Evolutionary conservation across 768 basidiomycete species (phyloP).

Genomic region (Panus rudis): DNA sequence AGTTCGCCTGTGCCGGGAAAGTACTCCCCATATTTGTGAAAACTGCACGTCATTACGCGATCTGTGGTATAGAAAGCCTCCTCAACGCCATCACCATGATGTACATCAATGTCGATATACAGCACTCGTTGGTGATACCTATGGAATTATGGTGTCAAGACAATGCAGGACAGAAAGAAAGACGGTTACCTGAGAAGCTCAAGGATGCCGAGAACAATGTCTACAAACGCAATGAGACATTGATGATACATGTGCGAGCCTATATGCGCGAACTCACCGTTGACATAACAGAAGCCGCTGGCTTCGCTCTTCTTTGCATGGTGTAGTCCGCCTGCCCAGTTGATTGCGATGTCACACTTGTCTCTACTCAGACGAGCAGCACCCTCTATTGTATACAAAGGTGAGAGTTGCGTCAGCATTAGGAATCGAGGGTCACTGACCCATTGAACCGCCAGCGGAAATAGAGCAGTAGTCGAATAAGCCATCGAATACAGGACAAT

Average conservation of each 20-base stretch:
- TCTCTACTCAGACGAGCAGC: slow-evolving; percentile 91
- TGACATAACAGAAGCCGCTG: slow-evolving; percentile 98
- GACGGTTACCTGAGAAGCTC: slow-evolving; percentile 72
- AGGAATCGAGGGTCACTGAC: slow-evolving; percentile 39
- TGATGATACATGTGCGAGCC: background rate
- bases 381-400: slow-evolving; percentile 58
- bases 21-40: slow-evolving; percentile 99
- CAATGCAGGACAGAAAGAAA: background rate
- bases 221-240: slow-evolving; percentile 32
- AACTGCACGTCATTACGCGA: slow-evolving; percentile 96
- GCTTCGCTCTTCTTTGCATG: slow-evolving; percentile 99
- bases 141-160: background rate
- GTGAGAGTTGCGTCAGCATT: background rate
- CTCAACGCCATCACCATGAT: slow-evolving; percentile 98
- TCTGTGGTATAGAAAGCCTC: slow-evolving; percentile 99
- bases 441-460: slow-evolving; percentile 99
- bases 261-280: slow-evolving; percentile 49
- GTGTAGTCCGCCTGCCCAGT: slow-evolving; percentile 98
- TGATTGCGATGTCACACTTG: slow-evolving; percentile 98
- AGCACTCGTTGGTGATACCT: slow-evolving; percentile 92
- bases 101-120: slow-evolving; percentile 98
- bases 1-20: slow-evolving; percentile 99
- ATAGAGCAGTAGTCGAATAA: slow-evolving; percentile 99
- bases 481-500: slow-evolving; percentile 98
- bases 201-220: slow-evolving; percentile 94